Evolutionary conservation across 805 yeast genomes (phyloP), one percentile per base, ranked within the genome.

Genomic region (Myxozyma nipponensis): DNA sequence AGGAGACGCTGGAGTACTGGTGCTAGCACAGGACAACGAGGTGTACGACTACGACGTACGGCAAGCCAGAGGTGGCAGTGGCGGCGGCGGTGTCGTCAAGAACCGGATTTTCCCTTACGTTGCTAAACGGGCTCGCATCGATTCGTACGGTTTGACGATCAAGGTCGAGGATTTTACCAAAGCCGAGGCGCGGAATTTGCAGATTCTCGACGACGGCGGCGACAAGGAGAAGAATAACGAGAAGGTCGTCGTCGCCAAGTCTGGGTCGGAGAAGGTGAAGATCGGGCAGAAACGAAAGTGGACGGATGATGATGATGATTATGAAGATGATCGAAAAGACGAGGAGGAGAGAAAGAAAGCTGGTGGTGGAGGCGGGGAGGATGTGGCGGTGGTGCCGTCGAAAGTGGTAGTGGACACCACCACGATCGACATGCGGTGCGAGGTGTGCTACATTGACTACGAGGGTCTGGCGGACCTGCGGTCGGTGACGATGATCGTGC

Each of bases 91-190:
- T n/a, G n/a, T n/a, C n/a, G 21, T 28, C 36, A 39, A 42, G 21
- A 53, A 54, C 40, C 35, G 37, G 39, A 83, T 85, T 86, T 93
- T 91, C 63, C 98, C 96, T 10, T 84, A 72, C 59, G 70, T 78
- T 35, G 76, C 77, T 1, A 78, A 79, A 59, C 70, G 77, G 22
- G 39, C 42, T 15, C 79, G 84, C 57, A 70, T 75, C 42, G 98
- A 93, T 63, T 97, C 91, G 58, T 93, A 91, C 66, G 99, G 99
- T 26, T 83, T 80, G 49, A 69, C 82, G 1, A 81, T 90, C 19
- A 82, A 83, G 54, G 76, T 76, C 39, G 77, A 79, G 35, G 84
- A 83, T 59, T 84, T 82, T 61, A 76, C 73, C 28, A 70, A 76
- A 49, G 79, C 74, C 30, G 82, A 78, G 44, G 78, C 75, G 47